Evolutionary conservation across 1,139 yeast species (phyloP).

Genomic region (Candida sojae): DNA sequence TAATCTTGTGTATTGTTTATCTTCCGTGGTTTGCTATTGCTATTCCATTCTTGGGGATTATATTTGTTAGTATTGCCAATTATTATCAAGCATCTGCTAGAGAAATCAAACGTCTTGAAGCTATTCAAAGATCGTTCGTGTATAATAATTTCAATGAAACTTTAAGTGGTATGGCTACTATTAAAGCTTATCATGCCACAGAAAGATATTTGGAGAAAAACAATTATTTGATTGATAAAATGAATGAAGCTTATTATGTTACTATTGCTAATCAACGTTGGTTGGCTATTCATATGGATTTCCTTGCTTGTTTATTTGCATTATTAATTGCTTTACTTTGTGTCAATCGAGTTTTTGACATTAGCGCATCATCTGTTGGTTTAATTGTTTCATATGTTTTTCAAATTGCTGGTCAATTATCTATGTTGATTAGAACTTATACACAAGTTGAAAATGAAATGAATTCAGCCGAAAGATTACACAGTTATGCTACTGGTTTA

Average conservation of each 20-base stretch:
- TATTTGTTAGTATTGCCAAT: conserved; percentile 40
- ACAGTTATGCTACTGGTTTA: conserved; percentile 59
- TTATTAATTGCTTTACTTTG: conserved; percentile 60
- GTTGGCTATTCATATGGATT: conserved; percentile 71
- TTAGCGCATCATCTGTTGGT: conserved; percentile 71
- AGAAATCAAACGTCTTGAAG: conserved; percentile 82
- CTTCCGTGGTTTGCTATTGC: conserved; percentile 68
- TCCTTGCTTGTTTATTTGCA: conserved; percentile 50
- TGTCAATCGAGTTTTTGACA: conserved; percentile 62
- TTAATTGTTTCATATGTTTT: conserved; percentile 64
- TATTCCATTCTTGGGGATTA: conserved; percentile 39
- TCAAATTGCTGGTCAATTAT: conserved; percentile 51
- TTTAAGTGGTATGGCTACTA: conserved; percentile 69
- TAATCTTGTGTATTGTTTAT: conserved; percentile 68
- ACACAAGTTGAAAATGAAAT: conserved; percentile 82
- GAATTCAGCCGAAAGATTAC: conserved; percentile 82
- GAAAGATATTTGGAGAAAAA: conserved; percentile 53
- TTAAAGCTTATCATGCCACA: conserved; percentile 60
- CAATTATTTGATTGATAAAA: conserved; percentile 53
- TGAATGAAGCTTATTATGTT: conserved; percentile 74
- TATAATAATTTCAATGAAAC: conserved; percentile 79
- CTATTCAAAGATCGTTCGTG: conserved; percentile 72
- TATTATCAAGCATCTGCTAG: conserved; percentile 72
- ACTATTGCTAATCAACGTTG: conserved; percentile 77
- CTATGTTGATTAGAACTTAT: conserved; percentile 52